Percentiles rank a stretch among this genome's conserved stretches.
These are phyloP conservation scores for Testicularia cyperi DNA, from an alignment of 1,284 basidiomycete genomes.

Conservation along the genomic window DNA sequence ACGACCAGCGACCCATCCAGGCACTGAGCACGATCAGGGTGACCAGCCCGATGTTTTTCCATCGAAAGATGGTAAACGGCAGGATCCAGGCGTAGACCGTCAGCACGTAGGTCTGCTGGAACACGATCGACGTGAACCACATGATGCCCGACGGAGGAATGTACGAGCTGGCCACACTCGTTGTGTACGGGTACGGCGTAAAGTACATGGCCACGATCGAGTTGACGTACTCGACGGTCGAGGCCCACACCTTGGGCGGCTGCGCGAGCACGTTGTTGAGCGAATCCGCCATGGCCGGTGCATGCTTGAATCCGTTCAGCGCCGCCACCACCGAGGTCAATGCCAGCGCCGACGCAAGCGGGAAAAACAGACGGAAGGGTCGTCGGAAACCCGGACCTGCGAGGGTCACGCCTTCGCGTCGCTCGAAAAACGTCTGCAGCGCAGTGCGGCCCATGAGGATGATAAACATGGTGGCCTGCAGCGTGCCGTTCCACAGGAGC, in stretches of 20 bases:
- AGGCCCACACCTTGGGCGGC: slow-evolving; percentile 36
- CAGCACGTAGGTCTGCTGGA: slow-evolving; percentile 46
- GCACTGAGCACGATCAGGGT: slow-evolving; percentile 31
- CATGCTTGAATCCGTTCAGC: slow-evolving; percentile 32
- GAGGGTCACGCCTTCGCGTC: slow-evolving; percentile 28
- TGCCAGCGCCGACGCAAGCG: slow-evolving; percentile 35
- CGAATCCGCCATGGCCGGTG: slow-evolving; percentile 14
- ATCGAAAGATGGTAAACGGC: slow-evolving; percentile 38
- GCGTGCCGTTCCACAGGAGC: slow-evolving; percentile 40
- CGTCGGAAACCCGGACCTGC: slow-evolving; percentile 45
- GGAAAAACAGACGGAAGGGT: slow-evolving; percentile 42
- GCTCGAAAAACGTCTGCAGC: slow-evolving; percentile 42
- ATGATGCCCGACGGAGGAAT: slow-evolving; percentile 38
- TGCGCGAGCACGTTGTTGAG: slow-evolving; percentile 35
- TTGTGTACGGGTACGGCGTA: slow-evolving; percentile 29
- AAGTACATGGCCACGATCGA: slow-evolving; percentile 38
- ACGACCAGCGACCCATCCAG: slow-evolving; percentile 48
- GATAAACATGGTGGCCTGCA: slow-evolving; percentile 47
- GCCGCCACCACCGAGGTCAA: slow-evolving; percentile 32
- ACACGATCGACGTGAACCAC: slow-evolving; percentile 44
- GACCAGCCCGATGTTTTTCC: slow-evolving; percentile 35
- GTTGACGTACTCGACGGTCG: slow-evolving; percentile 39
- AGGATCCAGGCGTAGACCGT: slow-evolving; percentile 44
- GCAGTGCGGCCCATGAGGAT: slow-evolving; percentile 40
- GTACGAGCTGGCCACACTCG: slow-evolving; percentile 30